Conservation (phyloP, 371 early-diverging fungal species). For the Nosema muscidifuracis region DNA sequence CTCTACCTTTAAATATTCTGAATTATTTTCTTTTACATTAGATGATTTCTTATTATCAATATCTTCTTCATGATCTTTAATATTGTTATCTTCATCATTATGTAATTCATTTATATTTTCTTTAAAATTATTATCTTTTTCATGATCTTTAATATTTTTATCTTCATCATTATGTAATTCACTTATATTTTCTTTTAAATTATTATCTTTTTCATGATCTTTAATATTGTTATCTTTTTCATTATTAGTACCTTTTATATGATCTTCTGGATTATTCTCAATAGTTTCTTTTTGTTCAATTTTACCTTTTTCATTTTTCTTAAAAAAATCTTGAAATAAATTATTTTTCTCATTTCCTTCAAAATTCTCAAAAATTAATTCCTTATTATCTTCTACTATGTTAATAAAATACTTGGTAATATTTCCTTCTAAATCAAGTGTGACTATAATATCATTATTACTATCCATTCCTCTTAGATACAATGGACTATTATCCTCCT, state of each 20-base stretch:
- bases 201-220: not conserved
- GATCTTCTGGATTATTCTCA: not conserved
- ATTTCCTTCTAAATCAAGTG: conserved; percentile 15
- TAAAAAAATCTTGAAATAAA: not conserved
- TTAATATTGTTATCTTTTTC: not conserved
- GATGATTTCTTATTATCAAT: not conserved
- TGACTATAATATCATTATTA: not conserved
- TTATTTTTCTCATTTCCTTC: not conserved
- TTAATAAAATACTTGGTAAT: not conserved
- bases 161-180: not conserved
- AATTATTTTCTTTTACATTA: not conserved
- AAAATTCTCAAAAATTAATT: not conserved
- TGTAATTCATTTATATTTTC: not conserved
- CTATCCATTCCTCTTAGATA: conserved; percentile 22
- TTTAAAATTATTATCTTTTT: not conserved
- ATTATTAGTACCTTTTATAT: not conserved
- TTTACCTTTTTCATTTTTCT: not conserved
- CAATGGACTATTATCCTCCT: conserved; percentile 1
- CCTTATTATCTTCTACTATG: not conserved
- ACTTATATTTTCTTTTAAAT: not conserved
- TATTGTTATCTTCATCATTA: not conserved
- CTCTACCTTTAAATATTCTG: not conserved
- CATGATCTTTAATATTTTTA: not conserved
- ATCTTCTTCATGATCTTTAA: not conserved
- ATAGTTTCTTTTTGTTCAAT: not conserved